Base-by-base conservation (phyloP, 306 rosid species). In the Mimosa bimucronata region DNA sequence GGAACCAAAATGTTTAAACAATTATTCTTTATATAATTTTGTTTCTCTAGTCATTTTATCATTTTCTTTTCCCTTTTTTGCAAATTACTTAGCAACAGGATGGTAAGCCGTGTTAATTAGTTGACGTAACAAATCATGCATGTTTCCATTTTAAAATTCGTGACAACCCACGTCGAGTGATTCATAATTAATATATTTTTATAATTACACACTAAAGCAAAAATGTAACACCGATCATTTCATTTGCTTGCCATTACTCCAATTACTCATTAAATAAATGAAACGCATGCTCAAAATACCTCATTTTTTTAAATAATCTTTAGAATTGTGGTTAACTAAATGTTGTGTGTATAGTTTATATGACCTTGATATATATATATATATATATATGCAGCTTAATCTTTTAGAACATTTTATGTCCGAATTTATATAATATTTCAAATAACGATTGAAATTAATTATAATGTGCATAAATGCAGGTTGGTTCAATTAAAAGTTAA, bases 171-270 rank as follows among this genome's bases (percentile, higher is more conserved):
- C 5, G 12, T 77, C 74, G 48, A 77, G 60, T 80, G 82, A 73
- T 37, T 34, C 28, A 34, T 58, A 57, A 55, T 55, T n/a, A 11
- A 11, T 58, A 58, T 14, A 26, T 26, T 61, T 55, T n/a, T 55
- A n/a, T 55, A 55, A 21, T 9, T 19, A 2, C 28, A 58, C 31
- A 26, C 67, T 26, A 26, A 26, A 61, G 38, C 34, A 61, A 28
- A 61, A 61, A 61, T 61, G n/a, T 28, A 28, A 30, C 69, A 15
- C 76, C 83, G 41, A 66, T 84, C 30, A 80, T 77, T 57, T 80
- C 74, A 72, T 37, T 80, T 84, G 55, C 57, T 77, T 66, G 74
- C 85, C 82, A 84, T 77, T 37, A 84, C 74, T 77, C 62, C 77
- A 48, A 65, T 60, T 4, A 60, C 30, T 80, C 82, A 62, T 30